These are phyloP conservation scores for Rhynchospora breviuscula DNA, from an alignment of 176 grass and related monocot genomes.

Conservation along the genomic window DNA sequence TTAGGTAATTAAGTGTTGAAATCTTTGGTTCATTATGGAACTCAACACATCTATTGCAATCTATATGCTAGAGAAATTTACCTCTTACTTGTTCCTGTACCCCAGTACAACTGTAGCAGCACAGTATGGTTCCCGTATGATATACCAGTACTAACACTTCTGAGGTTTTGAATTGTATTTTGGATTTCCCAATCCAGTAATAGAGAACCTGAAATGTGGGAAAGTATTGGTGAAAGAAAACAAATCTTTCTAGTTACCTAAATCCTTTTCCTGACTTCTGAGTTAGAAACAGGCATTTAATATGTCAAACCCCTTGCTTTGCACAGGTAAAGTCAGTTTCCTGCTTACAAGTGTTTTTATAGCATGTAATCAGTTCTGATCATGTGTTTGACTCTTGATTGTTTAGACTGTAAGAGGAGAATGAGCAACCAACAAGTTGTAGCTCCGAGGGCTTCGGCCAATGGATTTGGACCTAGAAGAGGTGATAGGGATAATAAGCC, in stretches of 20 bases:
- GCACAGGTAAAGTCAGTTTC: neutral
- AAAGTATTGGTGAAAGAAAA: neutral
- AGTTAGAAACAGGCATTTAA: neutral
- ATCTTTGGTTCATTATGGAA: conserved; percentile 1
- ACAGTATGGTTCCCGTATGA: neutral
- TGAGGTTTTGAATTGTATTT: neutral
- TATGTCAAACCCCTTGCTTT: neutral
- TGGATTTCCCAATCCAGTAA: neutral
- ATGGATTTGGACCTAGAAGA: conserved; percentile 50
- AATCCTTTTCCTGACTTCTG: neutral
- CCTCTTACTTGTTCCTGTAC: neutral
- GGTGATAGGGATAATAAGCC: conserved; percentile 55
- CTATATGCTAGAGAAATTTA: neutral
- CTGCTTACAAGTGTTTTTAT: neutral
- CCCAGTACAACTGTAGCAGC: neutral
- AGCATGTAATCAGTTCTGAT: neutral
- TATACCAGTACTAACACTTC: neutral
- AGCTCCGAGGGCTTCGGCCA: conserved; percentile 40
- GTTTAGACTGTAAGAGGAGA: conserved; percentile 30
- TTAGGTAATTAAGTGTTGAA: neutral
- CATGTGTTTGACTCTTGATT: conserved; percentile 17
- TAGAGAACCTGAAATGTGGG: neutral
- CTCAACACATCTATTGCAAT: neutral
- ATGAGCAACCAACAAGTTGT: conserved; percentile 67
- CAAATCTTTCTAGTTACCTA: neutral